Evolutionary conservation across 495 filamentous ascomycete species (phyloP), one percentile per base, ranked within the genome.

Genomic region (Ramalina intermedia): DNA sequence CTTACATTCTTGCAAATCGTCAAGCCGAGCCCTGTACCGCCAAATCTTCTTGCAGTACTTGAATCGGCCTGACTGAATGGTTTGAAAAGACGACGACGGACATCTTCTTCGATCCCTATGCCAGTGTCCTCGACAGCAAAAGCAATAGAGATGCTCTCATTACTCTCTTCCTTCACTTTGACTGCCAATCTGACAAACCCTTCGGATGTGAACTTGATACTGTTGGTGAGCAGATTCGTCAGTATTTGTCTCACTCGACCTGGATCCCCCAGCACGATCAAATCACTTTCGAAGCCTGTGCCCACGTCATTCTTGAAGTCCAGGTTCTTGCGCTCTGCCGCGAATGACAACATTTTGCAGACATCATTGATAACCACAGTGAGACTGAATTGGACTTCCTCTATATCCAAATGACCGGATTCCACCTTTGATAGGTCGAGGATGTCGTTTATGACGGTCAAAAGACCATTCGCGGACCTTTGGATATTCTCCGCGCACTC

Each of bases 361-460:
- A 90, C 73, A 53, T 89, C 79, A 29, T 77, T 63, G 0, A 90
- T 72, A n/a, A 89, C 75, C 1, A 82, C 61, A 5, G 78, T 78
- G 12, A 93, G 68, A 5, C 80, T 82, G 56, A 94, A 95, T 39
- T 85, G 83, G 6, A 84, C 79, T 45, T 84, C 78, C 64, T 85
- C 82, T 29, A 86, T 79, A 53, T 85, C 82, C 13, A 86, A 60
- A 7, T 72, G 65, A 4, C 85, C 87, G 11, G 81, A 84, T 51
- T 90, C 88, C 16, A 94, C 75, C 57, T 93, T 94, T 2, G 85
- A 89, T 54, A 90, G 82, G 59, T 93, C 87, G 3, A 94, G 68
- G 36, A 91, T 89, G 54, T 94, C 86, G 50, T 94, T 93, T 62
- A 94, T 91, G 20, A 94, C 81, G 3, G 83, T 84, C 17, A 95